Conservation (phyloP, 2,329 filamentous ascomycete genomes). For the Gnomoniopsis smithogilvyi region DNA sequence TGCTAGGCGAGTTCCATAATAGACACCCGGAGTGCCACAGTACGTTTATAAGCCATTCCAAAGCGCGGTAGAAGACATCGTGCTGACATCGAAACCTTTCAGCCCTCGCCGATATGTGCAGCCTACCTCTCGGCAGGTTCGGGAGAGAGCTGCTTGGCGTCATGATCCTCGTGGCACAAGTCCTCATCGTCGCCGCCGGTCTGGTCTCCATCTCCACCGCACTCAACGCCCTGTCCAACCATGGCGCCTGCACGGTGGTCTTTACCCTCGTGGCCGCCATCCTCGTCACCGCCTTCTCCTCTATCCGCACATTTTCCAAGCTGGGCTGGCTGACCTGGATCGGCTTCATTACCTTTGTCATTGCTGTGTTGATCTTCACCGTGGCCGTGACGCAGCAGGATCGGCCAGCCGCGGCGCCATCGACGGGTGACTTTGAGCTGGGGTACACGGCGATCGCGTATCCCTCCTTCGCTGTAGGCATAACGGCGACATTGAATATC, state of each 20-base stretch:
- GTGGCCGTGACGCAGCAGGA: conserved; percentile 38
- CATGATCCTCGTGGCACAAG: conserved; percentile 3
- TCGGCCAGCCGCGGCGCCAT: conserved; percentile 54
- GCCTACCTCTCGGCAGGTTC: background rate
- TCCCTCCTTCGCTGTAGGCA: conserved; percentile 52
- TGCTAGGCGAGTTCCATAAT: background rate
- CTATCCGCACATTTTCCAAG: conserved; percentile 20
- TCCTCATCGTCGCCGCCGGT: conserved; percentile 24
- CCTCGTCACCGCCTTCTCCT: conserved; percentile 22
- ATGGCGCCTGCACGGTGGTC: conserved; percentile 25
- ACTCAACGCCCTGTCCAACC: conserved; percentile 26
- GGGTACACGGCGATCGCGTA: conserved; percentile 48
- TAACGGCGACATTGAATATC: conserved; percentile 50
- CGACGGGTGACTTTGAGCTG: conserved; percentile 51
- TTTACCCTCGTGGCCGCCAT: conserved; percentile 25
- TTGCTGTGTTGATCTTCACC: conserved; percentile 37
- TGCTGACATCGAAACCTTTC: background rate
- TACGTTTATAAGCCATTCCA: background rate
- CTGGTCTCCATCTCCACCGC: conserved; percentile 22
- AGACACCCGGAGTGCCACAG: conserved; percentile 1
- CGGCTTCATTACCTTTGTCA: conserved; percentile 45
- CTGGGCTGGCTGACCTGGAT: conserved; percentile 35
- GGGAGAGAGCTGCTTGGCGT: background rate
- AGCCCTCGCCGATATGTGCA: background rate
- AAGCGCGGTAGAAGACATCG: background rate